A percentile compares a stretch with the other conserved stretches of the same genome.
Evolutionary conservation across 2,329 filamentous ascomycete species (phyloP).

Genomic region (Pyricularia sp.): DNA sequence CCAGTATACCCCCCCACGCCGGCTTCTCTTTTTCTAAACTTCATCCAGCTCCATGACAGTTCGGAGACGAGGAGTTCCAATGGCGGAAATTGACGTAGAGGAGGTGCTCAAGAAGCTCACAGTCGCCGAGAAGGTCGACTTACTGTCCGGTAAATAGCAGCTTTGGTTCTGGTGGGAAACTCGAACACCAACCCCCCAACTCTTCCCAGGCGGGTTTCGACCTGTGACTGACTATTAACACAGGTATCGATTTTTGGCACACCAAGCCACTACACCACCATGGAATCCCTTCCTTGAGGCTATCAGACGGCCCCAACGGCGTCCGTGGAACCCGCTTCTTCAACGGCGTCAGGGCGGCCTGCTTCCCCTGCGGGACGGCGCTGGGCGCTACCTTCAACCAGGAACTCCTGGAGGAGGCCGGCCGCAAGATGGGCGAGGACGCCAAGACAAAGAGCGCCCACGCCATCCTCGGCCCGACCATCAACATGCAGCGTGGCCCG

Average conservation of each 20-base stretch:
- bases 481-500: constrained; percentile 49
- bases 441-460: constrained; percentile 44
- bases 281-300: constrained; percentile 49
- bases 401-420: constrained; percentile 35
- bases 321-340: constrained; percentile 57
- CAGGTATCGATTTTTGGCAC: constrained; percentile 58
- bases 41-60: not conserved
- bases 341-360: constrained; percentile 46
- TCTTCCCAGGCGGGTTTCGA: not conserved
- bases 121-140: constrained; percentile 37
- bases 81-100: constrained; percentile 41
- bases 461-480: constrained; percentile 46
- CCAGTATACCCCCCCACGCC: too few species aligned
- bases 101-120: constrained; percentile 40
- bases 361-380: constrained; percentile 45
- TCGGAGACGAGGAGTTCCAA: constrained; percentile 10
- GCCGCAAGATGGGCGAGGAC: constrained; percentile 38
- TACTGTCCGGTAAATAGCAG: constrained; percentile 30
- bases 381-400: constrained; percentile 46
- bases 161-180: not conserved
- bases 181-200: not conserved
- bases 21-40: not conserved
- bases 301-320: constrained; percentile 58
- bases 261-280: constrained; percentile 46
- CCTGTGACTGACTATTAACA: constrained; percentile 1